Base-by-base conservation (phyloP, 768 basidiomycete species). In the Harrya chromipes region DNA sequence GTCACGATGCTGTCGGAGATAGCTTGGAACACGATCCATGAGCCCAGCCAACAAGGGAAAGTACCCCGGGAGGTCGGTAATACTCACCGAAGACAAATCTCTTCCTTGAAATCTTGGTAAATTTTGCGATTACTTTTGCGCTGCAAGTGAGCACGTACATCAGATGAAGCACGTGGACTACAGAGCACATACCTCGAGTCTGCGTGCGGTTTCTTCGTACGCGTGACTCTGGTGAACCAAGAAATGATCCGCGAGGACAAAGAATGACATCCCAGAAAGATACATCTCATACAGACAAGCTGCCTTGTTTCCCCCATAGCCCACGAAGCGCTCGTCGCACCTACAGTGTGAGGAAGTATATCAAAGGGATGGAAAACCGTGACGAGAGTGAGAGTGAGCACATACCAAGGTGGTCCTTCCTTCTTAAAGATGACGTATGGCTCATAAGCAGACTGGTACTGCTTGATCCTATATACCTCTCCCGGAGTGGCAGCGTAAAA, bases 231-330 rank as follows among this genome's bases (percentile, higher is more conserved):
- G 90, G 65, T 94, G 92, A 42, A 93, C 82, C 52, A 94, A 73
- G 60, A 94, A 94, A 66, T 94, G 90, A 65, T 94, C 90, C 11
- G 85, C 74, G 12, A 94, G 77, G 23, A 94, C 88, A 62, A 85
- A 90, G 68, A 83, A 93, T 20, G 83, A 83, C 34, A 92, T 79
- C 3, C 92, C 92, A 12, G 89, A 84, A 7, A 94, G 72, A 69
- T 90, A 91, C 81, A 94, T 89, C 65, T 92, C 92, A 63, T 87
- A 93, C 33, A 93, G 75, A 62, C 92, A 94, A 10, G 93, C 91
- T 2, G 92, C 92, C 66, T 94, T 94, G 74, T 94, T 94, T 2
- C 84, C 90, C 4, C 92, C 92, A 64, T 94, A 94, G 2, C 92
- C 92, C 40, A 92, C 77, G 61, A 94, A 94, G 29, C 90, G 80